These are phyloP conservation scores for Sporothrix curviconia DNA, from an alignment of 2,329 filamentous ascomycete genomes.

Conservation along the genomic window DNA sequence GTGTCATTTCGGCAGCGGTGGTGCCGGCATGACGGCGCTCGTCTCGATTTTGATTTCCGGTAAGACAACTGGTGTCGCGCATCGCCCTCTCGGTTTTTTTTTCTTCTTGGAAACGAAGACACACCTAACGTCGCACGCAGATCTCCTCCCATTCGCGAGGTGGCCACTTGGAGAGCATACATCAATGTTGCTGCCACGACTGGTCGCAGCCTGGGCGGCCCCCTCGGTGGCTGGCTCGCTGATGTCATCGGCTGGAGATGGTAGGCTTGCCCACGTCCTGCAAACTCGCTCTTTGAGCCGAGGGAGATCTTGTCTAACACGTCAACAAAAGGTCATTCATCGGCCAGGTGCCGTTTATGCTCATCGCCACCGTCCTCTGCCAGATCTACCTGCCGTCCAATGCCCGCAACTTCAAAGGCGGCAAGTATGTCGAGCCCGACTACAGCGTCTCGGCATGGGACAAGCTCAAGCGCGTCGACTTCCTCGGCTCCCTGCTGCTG, in stretches of 20 bases:
- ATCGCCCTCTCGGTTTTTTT: not conserved
- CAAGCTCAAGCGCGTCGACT: slow-evolving; percentile 50
- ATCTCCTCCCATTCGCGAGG: slow-evolving; percentile 47
- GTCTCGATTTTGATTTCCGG: slow-evolving; percentile 48
- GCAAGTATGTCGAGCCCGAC: slow-evolving; percentile 16
- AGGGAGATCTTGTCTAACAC: too few relatives aligned
- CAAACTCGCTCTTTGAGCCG: too few relatives aligned
- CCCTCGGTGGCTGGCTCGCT: slow-evolving; percentile 53
- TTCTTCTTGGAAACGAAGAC: not conserved
- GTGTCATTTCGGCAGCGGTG: slow-evolving; percentile 47
- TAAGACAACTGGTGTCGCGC: slow-evolving; percentile 18
- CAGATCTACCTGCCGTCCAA: slow-evolving; percentile 30
- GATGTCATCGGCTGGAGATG: slow-evolving; percentile 61
- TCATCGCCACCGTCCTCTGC: slow-evolving; percentile 39
- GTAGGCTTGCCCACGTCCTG: too few relatives aligned
- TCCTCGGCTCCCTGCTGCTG: slow-evolving; percentile 46
- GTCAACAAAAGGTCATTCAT: slow-evolving; percentile 55
- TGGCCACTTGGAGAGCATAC: slow-evolving; percentile 48
- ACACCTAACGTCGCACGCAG: slow-evolving; percentile 24
- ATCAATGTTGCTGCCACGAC: slow-evolving; percentile 46
- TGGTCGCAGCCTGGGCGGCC: slow-evolving; percentile 46
- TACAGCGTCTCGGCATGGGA: slow-evolving; percentile 16
- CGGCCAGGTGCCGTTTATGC: slow-evolving; percentile 49
- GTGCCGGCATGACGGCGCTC: slow-evolving; percentile 44
- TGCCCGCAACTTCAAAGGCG: slow-evolving; percentile 13